Base-by-base conservation (phyloP, 2,329 filamentous ascomycete genomes). In the Ophiostoma australiae region DNA sequence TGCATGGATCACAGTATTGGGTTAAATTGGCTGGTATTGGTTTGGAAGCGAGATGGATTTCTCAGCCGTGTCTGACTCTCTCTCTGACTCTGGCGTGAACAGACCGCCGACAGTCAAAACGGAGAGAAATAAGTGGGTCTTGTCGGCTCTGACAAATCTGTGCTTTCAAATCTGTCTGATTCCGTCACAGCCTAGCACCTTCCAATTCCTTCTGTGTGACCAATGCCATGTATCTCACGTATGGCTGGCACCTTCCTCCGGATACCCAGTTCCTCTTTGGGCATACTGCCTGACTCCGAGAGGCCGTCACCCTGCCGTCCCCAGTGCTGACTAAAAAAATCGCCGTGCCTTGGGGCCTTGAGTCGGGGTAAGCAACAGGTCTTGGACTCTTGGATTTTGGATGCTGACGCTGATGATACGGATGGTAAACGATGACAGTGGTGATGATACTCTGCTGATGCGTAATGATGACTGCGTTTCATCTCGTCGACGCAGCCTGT, bases 151-250 rank as follows among this genome's bases (percentile, higher is more conserved):
- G 58, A 63, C 58, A 63, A 63, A 63, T 27, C 58, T 27, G 27
- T 63, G 58, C 58, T 63, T 63, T 63, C 58, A 33, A 63, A 63
- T 63, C 58, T 63, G 35, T 27, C 58, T 17, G 58, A 27, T 39
- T 65, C 63, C 63, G 41, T 13, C 20, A 39, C 63, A 23, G 33
- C 35, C 63, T 13, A 66, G 63, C 63, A 66, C 35, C 33, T 66
- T 66, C 63, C 63, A 66, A 37, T 65, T 2, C 31, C 61, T 65
- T 65, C 61, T 35, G 58, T 20, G 15, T 58, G 33, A 3, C 8
- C 5, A 15, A 17, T 44, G 13, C 23, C 52, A 10, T n/a, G 1
- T 52, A 5, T n/a, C n/a, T n/a, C n/a, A n/a, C n/a, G n/a, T n/a
- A n/a, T n/a, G n/a, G n/a, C n/a, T n/a, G n/a, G n/a, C n/a, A n/a